phyloP scores from a whole-genome alignment of 139 green algal genomes.

The Parachlorella kessleri region DNA sequence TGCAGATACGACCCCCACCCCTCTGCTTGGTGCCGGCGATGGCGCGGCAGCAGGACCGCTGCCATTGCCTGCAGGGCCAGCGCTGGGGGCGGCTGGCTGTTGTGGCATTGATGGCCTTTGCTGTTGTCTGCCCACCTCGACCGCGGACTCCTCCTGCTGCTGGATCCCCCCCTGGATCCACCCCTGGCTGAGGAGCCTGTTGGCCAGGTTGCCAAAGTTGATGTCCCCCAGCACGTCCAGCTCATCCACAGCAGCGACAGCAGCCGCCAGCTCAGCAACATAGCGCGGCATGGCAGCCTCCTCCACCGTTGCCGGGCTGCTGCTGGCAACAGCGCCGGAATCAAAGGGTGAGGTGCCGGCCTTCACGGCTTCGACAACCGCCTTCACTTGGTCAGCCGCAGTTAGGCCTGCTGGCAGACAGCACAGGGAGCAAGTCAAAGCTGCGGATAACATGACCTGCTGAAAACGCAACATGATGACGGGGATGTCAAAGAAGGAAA shows the following conservation, averaged over 20 bases:
- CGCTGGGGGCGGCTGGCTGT: no score
- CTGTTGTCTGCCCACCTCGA: no score
- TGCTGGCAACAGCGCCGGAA: no score
- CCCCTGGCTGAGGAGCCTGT: neutral
- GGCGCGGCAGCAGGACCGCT: neutral
- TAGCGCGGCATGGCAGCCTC: conserved; percentile 18
- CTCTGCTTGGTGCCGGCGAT: neutral
- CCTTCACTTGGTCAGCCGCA: conserved; percentile 16
- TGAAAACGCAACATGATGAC: no score
- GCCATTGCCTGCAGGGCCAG: neutral
- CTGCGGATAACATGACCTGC: no score
- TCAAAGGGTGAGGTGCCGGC: neutral
- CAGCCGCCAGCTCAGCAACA: conserved; percentile 32
- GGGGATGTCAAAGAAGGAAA: no score
- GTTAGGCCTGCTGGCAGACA: neutral
- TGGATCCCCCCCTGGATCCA: no score
- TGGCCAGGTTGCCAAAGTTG: conserved; percentile 1
- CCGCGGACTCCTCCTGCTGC: no score
- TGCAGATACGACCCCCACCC: no score
- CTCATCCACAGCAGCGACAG: conserved; percentile 42
- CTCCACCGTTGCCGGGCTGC: neutral
- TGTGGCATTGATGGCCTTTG: neutral
- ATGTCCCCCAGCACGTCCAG: conserved; percentile 41
- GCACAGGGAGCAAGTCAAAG: neutral
- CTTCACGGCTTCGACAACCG: conserved; percentile 12